These are phyloP conservation scores for Diplodia sapinea DNA, from an alignment of 2,329 filamentous ascomycete species.

Conservation along the genomic window DNA sequence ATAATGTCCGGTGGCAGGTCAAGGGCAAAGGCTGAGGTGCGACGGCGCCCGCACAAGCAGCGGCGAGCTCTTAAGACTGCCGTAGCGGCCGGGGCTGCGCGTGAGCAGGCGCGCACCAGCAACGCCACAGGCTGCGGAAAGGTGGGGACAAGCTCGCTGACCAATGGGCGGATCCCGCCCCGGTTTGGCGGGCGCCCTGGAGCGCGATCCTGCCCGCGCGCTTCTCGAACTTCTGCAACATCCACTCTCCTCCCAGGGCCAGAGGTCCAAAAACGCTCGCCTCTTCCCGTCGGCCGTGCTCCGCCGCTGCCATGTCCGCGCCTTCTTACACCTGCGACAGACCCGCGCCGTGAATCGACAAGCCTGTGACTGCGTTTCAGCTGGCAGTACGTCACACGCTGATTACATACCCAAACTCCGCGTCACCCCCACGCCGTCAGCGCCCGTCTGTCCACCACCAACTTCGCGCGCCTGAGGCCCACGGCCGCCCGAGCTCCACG, in stretches of 20 bases:
- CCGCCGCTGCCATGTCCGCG: conserved; percentile 37
- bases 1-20: not conserved
- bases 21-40: not conserved
- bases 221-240: conserved; percentile 27
- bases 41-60: not conserved
- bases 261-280: conserved; percentile 21
- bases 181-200: conserved; percentile 15
- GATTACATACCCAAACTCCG: conserved; percentile 32
- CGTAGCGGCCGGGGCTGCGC: conserved; percentile 1
- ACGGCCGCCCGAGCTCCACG: not conserved
- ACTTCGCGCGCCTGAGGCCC: conserved; percentile 20
- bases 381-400: conserved; percentile 37
- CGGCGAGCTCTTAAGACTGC: conserved; percentile 1
- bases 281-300: conserved; percentile 40
- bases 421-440: conserved; percentile 32
- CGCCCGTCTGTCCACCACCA: conserved; percentile 32
- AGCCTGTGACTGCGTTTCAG: conserved; percentile 25
- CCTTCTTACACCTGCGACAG: conserved; percentile 35
- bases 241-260: conserved; percentile 31
- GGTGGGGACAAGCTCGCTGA: conserved; percentile 19
- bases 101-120: conserved; percentile 8
- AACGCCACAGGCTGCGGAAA: not conserved
- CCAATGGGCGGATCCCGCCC: conserved; percentile 20
- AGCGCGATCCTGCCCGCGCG: conserved; percentile 14
- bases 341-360: conserved; percentile 31